These are phyloP conservation scores for Trichoderma simmonsii DNA, from an alignment of 2,329 filamentous ascomycete genomes.

Conservation along the genomic window DNA sequence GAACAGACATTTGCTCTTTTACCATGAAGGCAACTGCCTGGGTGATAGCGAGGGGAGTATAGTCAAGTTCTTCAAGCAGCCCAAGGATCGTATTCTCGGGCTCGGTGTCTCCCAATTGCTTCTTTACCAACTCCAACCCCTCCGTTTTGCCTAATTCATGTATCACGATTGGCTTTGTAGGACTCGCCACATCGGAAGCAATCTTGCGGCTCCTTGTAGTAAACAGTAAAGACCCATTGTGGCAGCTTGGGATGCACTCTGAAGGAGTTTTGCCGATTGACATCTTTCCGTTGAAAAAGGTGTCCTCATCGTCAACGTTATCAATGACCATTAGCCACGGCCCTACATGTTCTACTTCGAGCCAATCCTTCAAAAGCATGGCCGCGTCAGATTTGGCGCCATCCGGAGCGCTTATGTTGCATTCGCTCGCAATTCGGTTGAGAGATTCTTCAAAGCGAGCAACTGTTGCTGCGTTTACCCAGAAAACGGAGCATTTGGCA, in stretches of 20 bases:
- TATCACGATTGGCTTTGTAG: neutral
- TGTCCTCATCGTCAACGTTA: constrained; percentile 14
- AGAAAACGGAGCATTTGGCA: constrained; percentile 9
- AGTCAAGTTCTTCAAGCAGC: constrained; percentile 10
- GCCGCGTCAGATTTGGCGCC: neutral
- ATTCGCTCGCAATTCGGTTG: constrained; percentile 13
- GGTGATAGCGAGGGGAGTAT: constrained; percentile 11
- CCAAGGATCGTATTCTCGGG: neutral
- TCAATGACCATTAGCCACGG: constrained; percentile 15
- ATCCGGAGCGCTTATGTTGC: neutral
- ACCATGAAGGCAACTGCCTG: constrained; percentile 11
- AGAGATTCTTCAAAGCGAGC: constrained; percentile 18
- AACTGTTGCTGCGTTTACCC: constrained; percentile 11
- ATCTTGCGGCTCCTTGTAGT: constrained; percentile 5
- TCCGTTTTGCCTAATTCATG: neutral
- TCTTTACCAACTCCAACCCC: neutral
- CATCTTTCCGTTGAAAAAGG: neutral
- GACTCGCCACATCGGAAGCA: neutral
- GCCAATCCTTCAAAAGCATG: constrained; percentile 8
- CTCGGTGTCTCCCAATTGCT: neutral
- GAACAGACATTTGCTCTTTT: neutral
- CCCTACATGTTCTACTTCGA: neutral
- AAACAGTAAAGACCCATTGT: constrained; percentile 5
- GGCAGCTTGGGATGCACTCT: constrained; percentile 8
- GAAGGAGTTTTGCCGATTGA: constrained; percentile 7